phyloP scores from a whole-genome alignment of 192 early-diverging fungal genomes.

The Coemansia sp. region DNA sequence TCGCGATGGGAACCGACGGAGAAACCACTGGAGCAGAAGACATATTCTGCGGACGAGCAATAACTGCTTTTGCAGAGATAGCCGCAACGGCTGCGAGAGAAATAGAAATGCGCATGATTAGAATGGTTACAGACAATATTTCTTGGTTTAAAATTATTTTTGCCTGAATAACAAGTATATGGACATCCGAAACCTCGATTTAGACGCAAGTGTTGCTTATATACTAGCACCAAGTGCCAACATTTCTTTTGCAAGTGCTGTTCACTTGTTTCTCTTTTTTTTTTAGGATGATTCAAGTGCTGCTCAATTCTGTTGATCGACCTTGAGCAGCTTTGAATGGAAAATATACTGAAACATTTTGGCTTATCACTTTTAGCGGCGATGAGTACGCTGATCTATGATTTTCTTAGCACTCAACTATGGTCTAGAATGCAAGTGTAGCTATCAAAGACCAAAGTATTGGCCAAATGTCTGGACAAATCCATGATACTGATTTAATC shows the following conservation, averaged over 20 bases:
- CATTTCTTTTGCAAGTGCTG: not conserved
- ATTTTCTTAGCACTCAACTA: no score
- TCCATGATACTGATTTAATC: no score
- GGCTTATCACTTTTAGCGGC: no score
- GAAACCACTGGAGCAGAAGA: conserved; percentile 5
- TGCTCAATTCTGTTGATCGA: not conserved
- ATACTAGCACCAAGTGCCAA: not conserved
- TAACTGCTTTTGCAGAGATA: conserved; percentile 27
- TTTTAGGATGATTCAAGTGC: not conserved
- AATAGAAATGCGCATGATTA: conserved; percentile 29
- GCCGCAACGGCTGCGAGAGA: conserved; percentile 36
- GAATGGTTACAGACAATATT: not conserved
- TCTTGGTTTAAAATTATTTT: not conserved
- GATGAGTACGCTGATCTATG: no score
- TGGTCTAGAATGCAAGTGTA: no score
- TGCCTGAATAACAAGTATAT: conserved; percentile 4
- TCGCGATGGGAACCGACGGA: not conserved
- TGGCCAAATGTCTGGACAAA: no score
- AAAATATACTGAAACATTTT: no score
- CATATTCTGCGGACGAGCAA: conserved; percentile 8
- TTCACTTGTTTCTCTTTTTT: not conserved
- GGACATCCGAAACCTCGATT: not conserved
- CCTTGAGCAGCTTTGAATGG: no score
- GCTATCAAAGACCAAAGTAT: no score
- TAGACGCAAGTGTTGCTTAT: conserved; percentile 2